Conservation (phyloP, 441 rosid genomes). For the Macaranga tanarius region DNA sequence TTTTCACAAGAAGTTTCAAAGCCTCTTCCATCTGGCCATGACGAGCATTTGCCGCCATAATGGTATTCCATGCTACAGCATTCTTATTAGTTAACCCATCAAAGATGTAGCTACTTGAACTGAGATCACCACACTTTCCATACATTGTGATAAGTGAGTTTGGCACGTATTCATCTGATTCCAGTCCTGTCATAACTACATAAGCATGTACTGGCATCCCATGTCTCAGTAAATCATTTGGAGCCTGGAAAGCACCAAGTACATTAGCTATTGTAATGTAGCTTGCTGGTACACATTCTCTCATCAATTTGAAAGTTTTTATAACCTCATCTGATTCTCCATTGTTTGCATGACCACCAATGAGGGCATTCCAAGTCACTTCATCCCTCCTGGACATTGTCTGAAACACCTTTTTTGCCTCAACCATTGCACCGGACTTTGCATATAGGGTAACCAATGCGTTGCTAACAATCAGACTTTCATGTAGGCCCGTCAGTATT, state of each 20-base stretch:
- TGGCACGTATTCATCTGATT: conserved; percentile 49
- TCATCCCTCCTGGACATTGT: conserved; percentile 46
- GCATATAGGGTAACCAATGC: conserved; percentile 71
- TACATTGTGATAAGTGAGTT: conserved; percentile 85
- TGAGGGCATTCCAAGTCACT: conserved; percentile 84
- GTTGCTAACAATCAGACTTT: conserved; percentile 65
- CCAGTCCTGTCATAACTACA: conserved; percentile 54
- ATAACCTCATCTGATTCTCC: conserved; percentile 49
- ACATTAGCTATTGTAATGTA: conserved; percentile 66
- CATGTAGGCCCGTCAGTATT: conserved; percentile 43
- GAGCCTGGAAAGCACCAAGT: conserved; percentile 62
- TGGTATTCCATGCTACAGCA: conserved; percentile 67
- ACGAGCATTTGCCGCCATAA: conserved; percentile 68
- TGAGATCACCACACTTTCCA: conserved; percentile 72
- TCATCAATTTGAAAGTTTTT: conserved; percentile 52
- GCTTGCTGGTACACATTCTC: conserved; percentile 42
- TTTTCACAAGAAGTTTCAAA: conserved; percentile 52
- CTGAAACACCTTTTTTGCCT: conserved; percentile 50
- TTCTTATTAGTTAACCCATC: conserved; percentile 37
- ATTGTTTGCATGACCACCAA: conserved; percentile 69
- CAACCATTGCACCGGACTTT: conserved; percentile 51
- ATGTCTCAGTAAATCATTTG: conserved; percentile 39
- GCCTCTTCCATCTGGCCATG: conserved; percentile 68
- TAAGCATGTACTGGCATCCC: conserved; percentile 70
- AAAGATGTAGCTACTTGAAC: conserved; percentile 56